Conservation (phyloP, 2,329 filamentous ascomycete genomes). For the Cercospora sp. region DNA sequence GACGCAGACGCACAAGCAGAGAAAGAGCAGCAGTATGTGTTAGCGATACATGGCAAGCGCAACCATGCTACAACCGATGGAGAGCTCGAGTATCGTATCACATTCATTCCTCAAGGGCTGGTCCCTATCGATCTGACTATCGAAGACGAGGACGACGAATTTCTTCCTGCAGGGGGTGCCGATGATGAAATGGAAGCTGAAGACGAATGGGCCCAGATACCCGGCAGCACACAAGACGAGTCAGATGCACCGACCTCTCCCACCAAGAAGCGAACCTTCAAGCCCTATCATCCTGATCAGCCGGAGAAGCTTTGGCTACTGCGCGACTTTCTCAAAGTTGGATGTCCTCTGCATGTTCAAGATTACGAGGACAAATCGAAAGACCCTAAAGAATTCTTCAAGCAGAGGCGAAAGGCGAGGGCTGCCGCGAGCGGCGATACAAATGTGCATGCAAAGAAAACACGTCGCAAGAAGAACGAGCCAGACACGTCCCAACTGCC, state of each 20-base stretch:
- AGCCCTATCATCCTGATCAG: conserved; percentile 64
- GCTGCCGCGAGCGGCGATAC: conserved; percentile 22
- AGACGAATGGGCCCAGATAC: conserved; percentile 25
- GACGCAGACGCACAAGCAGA: conserved; percentile 46
- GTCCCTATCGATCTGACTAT: conserved; percentile 74
- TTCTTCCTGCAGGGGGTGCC: conserved; percentile 42
- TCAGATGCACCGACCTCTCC: conserved; percentile 42
- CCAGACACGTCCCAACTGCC: conserved; percentile 19
- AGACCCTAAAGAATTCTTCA: conserved; percentile 34
- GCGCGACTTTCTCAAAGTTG: conserved; percentile 63
- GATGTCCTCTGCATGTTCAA: conserved; percentile 64
- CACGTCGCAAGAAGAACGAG: conserved; percentile 20
- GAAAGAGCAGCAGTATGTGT: conserved; percentile 59
- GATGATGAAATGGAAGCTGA: conserved; percentile 41
- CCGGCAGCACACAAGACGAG: conserved; percentile 29
- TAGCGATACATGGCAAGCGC: conserved; percentile 66
- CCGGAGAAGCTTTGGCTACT: conserved; percentile 70
- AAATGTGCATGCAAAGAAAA: conserved; percentile 27
- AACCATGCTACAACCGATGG: conserved; percentile 73
- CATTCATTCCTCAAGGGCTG: conserved; percentile 73
- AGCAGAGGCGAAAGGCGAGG: conserved; percentile 31
- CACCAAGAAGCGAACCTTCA: conserved; percentile 48
- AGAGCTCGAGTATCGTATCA: conserved; percentile 73
- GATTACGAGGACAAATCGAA: conserved; percentile 60
- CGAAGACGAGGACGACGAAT: conserved; percentile 66